Base-by-base conservation (phyloP, 495 filamentous ascomycete genomes). In the Rhypophila decipiens region DNA sequence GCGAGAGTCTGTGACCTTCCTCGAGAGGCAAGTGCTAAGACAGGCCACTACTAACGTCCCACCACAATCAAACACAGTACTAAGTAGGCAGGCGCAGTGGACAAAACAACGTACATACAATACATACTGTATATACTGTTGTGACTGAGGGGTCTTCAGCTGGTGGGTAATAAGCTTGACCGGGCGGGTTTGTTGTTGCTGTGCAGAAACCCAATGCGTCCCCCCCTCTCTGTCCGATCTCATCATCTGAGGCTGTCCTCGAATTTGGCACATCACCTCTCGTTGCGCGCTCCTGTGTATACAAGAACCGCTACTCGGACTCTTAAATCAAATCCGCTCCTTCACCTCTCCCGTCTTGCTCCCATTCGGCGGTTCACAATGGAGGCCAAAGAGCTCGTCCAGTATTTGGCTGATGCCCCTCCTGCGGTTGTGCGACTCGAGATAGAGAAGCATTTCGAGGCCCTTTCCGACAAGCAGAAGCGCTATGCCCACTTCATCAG, bases 401-500 rank as follows among this genome's bases (percentile, higher is more conserved):
- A 91, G 55, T 95, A 91, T 67, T 76, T 90, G 37, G 90, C 90
- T 12, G 93, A 98, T 71, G 83, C 83, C 38, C 93, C 93, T 17
- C 93, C 93, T 0, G 82, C 80, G 15, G 81, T 95, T 44, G 91
- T 95, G 37, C 78, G 82, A 17, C 78, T 98, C 24, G 83, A 86
- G 57, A 86, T 96, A 62, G 87, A 87, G 68, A 81, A 84, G 44
- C 93, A 96, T 64, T 98, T 96, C 64, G 83, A 89, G 35, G 79
- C 86, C 11, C 69, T 98, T 46, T 80, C 75, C 34, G 81, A 88
- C 57, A 72, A 83, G 53, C 76, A 90, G 71, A 88, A 87, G 63
- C 80, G 79, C 64, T 98, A 98, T 69, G 90, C 93, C 29, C 93
- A 98, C 66, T 86, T 87, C 57, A 88, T 96, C 59, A 90, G 85